phyloP scores from a whole-genome alignment of 1,284 basidiomycete genomes.

The Pulchroboletus neoregius region DNA sequence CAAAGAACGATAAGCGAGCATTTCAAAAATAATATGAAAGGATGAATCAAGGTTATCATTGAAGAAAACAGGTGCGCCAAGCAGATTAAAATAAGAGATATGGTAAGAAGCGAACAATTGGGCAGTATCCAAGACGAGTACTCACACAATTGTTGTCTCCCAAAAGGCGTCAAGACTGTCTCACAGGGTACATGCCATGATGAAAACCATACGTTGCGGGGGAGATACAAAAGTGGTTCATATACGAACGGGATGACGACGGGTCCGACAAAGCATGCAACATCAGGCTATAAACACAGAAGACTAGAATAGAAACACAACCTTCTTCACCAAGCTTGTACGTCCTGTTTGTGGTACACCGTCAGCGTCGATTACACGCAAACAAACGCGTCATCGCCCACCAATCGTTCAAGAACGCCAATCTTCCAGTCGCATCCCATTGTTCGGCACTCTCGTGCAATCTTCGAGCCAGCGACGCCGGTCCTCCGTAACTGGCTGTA shows the following conservation, averaged over 20 bases:
- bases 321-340: conserved; percentile 79
- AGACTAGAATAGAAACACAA: conserved; percentile 22
- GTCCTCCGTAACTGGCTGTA: conserved; percentile 62
- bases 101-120: background rate
- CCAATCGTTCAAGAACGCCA: conserved; percentile 77
- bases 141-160: conserved; percentile 74
- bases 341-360: conserved; percentile 45
- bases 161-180: conserved; percentile 75
- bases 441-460: conserved; percentile 50
- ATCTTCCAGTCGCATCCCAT: conserved; percentile 61
- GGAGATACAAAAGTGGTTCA: background rate
- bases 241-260: too few relatives aligned
- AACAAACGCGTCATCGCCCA: conserved; percentile 30
- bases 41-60: too few relatives aligned
- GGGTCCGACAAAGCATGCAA: background rate
- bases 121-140: conserved; percentile 4
- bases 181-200: background rate
- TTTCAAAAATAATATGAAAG: background rate
- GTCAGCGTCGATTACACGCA: background rate
- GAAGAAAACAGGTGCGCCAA: too few relatives aligned
- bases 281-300: conserved; percentile 1
- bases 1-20: background rate
- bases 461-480: conserved; percentile 56
- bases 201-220: background rate
- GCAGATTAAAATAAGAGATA: too few relatives aligned